Base-by-base conservation (phyloP, 2,329 filamentous ascomycete genomes). In the Cercospora sp. region DNA sequence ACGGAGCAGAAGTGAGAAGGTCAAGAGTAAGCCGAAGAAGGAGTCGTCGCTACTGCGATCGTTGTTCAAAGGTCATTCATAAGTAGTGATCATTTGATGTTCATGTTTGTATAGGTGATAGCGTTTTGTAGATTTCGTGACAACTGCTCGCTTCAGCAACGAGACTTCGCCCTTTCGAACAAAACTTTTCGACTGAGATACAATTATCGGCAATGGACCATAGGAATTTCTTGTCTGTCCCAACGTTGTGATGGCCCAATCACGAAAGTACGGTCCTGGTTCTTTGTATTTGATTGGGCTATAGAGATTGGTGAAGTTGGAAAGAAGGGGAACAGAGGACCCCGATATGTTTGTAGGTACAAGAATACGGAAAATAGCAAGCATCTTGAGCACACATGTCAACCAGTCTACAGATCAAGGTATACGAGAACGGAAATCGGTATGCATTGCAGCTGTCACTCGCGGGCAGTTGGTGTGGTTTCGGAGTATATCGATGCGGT, bases 1-100 rank as follows among this genome's bases (percentile, higher is more conserved):
- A 13, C 61, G 55, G 26, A 73, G 64, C 36, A 75, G 65, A 58
- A 71, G 60, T 55, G 71, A 69, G 64, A 73, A 69, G 71, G 72
- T 70, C 53, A 71, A 69, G 62, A 64, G 57, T 13, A 73, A 73
- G 40, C 64, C 67, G 8, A 79, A 80, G 69, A 84, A 83, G 74
- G 81, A 83, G 69, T 81, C 80, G n/a, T n/a, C n/a, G n/a, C n/a
- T n/a, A n/a, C n/a, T 83, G 64, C 79, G 77, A 66, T 80, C 79
- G 74, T 72, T 84, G n/a, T 84, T 84, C 68, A 76, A 74, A 55
- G 67, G 67, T 5, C 67, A 65, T 20, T 65, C 67, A 30, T 65
- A 57, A 65, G 12, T 13, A 18, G 33, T 13, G 3, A 64, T 16
- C 3, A 16, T 33, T 36, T 23, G 42, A 23, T 26, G 31, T 33